Percentiles rank a stretch among this genome's conserved stretches.
Conservation (phyloP, 2,329 filamentous ascomycete genomes). For the Phoma sp. region DNA sequence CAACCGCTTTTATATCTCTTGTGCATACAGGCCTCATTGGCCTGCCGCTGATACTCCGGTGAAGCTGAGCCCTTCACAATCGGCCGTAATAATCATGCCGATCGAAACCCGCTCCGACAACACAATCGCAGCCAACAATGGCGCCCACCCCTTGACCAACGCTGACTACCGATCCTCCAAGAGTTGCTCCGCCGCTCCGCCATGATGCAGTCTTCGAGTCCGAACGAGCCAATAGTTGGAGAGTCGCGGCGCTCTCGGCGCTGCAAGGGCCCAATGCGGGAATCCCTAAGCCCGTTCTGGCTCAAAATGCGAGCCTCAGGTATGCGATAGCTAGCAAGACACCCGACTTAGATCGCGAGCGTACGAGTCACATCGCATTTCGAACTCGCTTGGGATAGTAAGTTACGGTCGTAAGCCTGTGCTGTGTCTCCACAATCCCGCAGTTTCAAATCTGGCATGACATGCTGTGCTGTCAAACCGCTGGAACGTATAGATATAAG, state of each 20-base stretch:
- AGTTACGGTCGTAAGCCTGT: slow-evolving; percentile 2
- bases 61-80: slow-evolving; percentile 5
- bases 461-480: slow-evolving; percentile 9
- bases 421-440: slow-evolving; percentile 5
- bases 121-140: not conserved
- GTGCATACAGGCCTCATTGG: slow-evolving; percentile 3
- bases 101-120: slow-evolving; percentile 1
- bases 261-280: not conserved
- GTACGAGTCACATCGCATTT: slow-evolving; percentile 7
- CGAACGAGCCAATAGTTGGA: slow-evolving; percentile 13
- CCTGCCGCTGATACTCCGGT: slow-evolving; percentile 3
- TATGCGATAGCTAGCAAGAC: not conserved
- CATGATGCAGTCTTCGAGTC: slow-evolving; percentile 8
- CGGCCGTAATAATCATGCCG: slow-evolving; percentile 2
- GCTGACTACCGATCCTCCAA: slow-evolving; percentile 5
- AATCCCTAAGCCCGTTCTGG: slow-evolving; percentile 8
- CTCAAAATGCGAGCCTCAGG: slow-evolving; percentile 16
- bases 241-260: not conserved
- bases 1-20: not conserved
- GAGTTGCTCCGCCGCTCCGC: slow-evolving; percentile 17
- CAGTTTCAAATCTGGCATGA: not conserved
- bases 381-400: slow-evolving; percentile 7
- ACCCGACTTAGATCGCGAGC: slow-evolving; percentile 1
- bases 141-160: not conserved
- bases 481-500: slow-evolving; percentile 23